phyloP scores from a whole-genome alignment of 2,329 filamentous ascomycete genomes.

The Beauveria medogensis region DNA sequence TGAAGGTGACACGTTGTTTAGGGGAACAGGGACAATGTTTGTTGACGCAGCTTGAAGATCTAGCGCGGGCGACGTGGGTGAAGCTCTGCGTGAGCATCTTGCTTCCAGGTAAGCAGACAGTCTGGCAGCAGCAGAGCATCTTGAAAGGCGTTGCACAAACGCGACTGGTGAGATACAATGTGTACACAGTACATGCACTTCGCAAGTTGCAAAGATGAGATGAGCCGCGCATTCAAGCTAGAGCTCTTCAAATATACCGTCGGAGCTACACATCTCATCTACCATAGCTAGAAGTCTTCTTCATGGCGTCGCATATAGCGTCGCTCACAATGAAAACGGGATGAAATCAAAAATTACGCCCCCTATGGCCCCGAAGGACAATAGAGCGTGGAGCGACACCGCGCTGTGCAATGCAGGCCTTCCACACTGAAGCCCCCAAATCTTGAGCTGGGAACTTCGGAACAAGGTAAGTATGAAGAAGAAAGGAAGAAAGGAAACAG shows the following conservation, averaged over 20 bases:
- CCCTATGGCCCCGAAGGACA: slow-evolving; percentile 47
- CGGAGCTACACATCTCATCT: neutral
- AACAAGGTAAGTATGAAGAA: slow-evolving; percentile 50
- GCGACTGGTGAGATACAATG: too few relatives aligned
- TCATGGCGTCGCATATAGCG: slow-evolving; percentile 33
- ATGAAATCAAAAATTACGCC: slow-evolving; percentile 46
- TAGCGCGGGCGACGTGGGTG: too few relatives aligned
- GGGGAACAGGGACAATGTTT: too few relatives aligned
- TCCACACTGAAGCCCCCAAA: slow-evolving; percentile 33
- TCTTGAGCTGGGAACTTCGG: slow-evolving; percentile 37
- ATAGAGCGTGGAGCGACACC: slow-evolving; percentile 41
- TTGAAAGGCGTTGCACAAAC: too few relatives aligned
- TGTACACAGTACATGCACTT: too few relatives aligned
- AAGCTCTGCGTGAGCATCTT: too few relatives aligned
- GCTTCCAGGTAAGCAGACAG: too few relatives aligned
- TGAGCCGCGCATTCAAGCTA: too few relatives aligned
- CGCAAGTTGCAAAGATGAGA: too few relatives aligned
- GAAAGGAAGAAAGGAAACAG: slow-evolving; percentile 23
- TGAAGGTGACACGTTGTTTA: too few relatives aligned
- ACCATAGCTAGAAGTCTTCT: slow-evolving; percentile 27
- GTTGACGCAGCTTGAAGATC: too few relatives aligned
- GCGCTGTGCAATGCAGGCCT: slow-evolving; percentile 50
- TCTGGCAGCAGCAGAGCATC: too few relatives aligned
- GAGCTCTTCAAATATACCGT: neutral
- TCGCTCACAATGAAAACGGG: slow-evolving; percentile 36